A percentile compares a stretch with the other conserved stretches of the same genome.
phyloP scores from a whole-genome alignment of 1,284 basidiomycete genomes.

The Heterobasidion occidentale region DNA sequence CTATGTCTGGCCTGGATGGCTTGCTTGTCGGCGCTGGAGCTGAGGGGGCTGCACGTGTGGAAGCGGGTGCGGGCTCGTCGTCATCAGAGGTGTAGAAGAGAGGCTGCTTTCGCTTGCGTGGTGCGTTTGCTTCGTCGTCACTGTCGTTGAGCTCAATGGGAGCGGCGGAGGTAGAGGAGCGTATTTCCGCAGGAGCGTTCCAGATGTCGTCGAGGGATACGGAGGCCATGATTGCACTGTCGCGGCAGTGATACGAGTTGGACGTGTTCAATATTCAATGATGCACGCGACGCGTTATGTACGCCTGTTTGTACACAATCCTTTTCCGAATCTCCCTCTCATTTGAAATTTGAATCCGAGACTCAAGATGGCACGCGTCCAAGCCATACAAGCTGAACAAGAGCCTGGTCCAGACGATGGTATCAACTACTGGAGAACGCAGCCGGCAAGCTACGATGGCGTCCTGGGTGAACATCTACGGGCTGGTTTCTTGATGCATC shows the following conservation, averaged over 20 bases:
- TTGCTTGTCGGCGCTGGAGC: background rate
- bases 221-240: constrained; percentile 20
- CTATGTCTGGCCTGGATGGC: constrained; percentile 35
- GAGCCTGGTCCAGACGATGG: constrained; percentile 53
- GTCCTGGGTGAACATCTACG: constrained; percentile 41
- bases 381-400: background rate
- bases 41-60: constrained; percentile 11
- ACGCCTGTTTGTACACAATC: background rate
- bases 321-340: background rate
- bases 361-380: background rate
- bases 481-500: background rate
- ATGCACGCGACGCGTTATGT: constrained; percentile 8
- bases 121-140: constrained; percentile 2
- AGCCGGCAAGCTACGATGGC: constrained; percentile 69
- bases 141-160: constrained; percentile 6
- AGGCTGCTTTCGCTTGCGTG: constrained; percentile 21
- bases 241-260: constrained; percentile 1
- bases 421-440: constrained; percentile 70
- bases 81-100: constrained; percentile 48
- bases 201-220: constrained; percentile 32
- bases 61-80: constrained; percentile 15
- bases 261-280: background rate
- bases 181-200: constrained; percentile 30
- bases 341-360: background rate
- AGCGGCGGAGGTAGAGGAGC: constrained; percentile 7